Evolutionary conservation across 2,329 filamentous ascomycete species (phyloP), one percentile per base, ranked within the genome.

Genomic region (Botrytis pseudocinerea): DNA sequence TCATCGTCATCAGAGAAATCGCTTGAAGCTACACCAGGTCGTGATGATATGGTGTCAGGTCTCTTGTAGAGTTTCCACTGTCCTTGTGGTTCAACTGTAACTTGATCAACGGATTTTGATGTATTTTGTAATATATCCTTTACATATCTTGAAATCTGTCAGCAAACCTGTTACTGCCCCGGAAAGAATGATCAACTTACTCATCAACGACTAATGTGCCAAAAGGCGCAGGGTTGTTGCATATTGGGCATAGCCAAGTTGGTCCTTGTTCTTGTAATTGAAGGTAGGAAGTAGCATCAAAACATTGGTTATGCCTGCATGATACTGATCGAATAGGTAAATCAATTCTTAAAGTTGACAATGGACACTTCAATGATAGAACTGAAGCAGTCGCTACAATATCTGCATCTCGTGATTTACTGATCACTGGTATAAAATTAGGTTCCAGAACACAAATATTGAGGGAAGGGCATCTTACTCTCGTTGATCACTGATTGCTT

Each of bases 201-300:
- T 96, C 92, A 78, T 99, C 96, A 44, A 98, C 90, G 18, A 93
- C 94, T 38, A 99, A 84, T 65, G 89, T 90, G 69, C 95, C 92
- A 81, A 93, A 99, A 0, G 91, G 89, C 2, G 94, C 91, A 0
- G 89, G 83, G 79, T 95, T 97, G 82, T 92, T 95, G 84, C 96
- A 99, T 35, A 98, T 91, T 0, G 96, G 96, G 79, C 96, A 99
- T n/a, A 90, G 87, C 96, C 96, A 99, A 28, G 96, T 97, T 0
- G 96, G 96, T 0, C 94, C 95, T 84, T 99, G 96, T 81, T 98
- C 94, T 81, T 98, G 95, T 42, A 99, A 84, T 78, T 97, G 93
- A 32, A 99, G 86, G 80, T 98, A 99, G 2, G 94, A 97, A 4
- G 90, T 91, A 4, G 93, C 95, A 81, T 99, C 96, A 78, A 98